Percentiles rank a stretch among this genome's conserved stretches.
Conservation (phyloP, 495 filamentous ascomycete species). For the Stereocaulon alpinum region DNA sequence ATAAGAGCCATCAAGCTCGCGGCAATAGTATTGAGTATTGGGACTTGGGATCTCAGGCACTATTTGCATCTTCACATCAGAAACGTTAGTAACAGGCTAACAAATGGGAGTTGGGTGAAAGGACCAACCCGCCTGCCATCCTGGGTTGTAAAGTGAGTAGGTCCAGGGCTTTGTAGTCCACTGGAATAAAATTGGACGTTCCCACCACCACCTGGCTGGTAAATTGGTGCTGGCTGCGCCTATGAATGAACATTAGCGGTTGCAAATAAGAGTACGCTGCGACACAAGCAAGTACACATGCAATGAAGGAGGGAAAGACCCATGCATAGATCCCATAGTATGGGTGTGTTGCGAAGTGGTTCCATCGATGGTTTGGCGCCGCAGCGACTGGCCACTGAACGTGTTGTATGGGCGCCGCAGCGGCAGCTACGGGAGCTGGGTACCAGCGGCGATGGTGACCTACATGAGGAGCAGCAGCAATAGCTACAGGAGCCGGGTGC, state of each 20-base stretch:
- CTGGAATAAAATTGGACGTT: conserved; percentile 2
- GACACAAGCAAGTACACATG: conserved; percentile 1
- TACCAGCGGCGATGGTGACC: too few relatives aligned
- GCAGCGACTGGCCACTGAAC: too few relatives aligned
- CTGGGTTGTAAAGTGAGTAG: not conserved
- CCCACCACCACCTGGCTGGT: conserved; percentile 1
- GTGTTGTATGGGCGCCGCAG: too few relatives aligned
- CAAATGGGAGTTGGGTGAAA: not conserved
- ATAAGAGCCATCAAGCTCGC: conserved; percentile 23
- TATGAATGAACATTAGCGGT: conserved; percentile 5
- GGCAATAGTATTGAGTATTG: conserved; percentile 20
- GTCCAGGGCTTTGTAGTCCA: not conserved
- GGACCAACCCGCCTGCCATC: not conserved
- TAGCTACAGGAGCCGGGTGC: not conserved
- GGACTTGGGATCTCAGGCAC: conserved; percentile 9
- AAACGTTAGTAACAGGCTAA: not conserved
- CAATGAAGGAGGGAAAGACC: not conserved
- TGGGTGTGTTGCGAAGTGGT: not conserved
- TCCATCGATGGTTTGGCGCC: conserved; percentile 2
- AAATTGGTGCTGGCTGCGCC: conserved; percentile 8
- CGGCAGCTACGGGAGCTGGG: not conserved
- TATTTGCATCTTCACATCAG: conserved; percentile 4
- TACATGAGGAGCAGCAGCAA: not conserved
- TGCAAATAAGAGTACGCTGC: not conserved
- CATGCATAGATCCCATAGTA: not conserved